Evolutionary conservation across 805 yeast genomes (phyloP).

Genomic region (Myxozyma sirexii): DNA sequence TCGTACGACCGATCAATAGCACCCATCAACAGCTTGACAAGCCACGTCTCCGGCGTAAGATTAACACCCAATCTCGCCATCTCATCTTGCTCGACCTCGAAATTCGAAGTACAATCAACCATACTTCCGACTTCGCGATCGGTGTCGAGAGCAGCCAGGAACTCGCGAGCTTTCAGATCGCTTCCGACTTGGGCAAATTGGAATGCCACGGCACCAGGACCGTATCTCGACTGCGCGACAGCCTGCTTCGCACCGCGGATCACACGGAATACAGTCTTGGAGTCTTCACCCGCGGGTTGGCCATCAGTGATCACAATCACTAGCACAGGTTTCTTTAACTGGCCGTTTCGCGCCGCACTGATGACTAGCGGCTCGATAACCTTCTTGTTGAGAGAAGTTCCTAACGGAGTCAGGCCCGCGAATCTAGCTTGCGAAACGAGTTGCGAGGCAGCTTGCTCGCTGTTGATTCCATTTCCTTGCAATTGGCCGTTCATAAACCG

Average conservation of each 20-base stretch:
- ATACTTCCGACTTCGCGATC: conserved; percentile 39
- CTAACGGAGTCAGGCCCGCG: conserved; percentile 41
- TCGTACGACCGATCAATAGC: conserved; percentile 40
- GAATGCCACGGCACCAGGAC: conserved; percentile 41
- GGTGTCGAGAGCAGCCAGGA: conserved; percentile 38
- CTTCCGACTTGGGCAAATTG: conserved; percentile 43
- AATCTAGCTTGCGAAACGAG: conserved; percentile 36
- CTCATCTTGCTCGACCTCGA: conserved; percentile 42
- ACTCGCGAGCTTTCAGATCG: conserved; percentile 40
- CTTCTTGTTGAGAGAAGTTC: conserved; percentile 36
- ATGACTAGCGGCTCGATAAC: conserved; percentile 40
- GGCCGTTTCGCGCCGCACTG: conserved; percentile 34
- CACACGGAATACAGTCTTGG: conserved; percentile 34
- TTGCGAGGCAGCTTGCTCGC: conserved; percentile 36
- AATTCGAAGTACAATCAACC: conserved; percentile 41
- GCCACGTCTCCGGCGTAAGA: conserved; percentile 40
- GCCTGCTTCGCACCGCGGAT: conserved; percentile 37
- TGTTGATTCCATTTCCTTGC: conserved; percentile 36
- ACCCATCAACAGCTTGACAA: conserved; percentile 39
- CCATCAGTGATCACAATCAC: conserved; percentile 42
- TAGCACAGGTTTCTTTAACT: conserved; percentile 39
- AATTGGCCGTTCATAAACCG: conserved; percentile 39
- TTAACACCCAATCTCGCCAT: conserved; percentile 40
- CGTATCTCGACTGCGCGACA: conserved; percentile 35
- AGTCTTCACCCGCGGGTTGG: conserved; percentile 41